Base-by-base conservation (phyloP, 2,329 filamentous ascomycete species). In the Alternaria brassicae region DNA sequence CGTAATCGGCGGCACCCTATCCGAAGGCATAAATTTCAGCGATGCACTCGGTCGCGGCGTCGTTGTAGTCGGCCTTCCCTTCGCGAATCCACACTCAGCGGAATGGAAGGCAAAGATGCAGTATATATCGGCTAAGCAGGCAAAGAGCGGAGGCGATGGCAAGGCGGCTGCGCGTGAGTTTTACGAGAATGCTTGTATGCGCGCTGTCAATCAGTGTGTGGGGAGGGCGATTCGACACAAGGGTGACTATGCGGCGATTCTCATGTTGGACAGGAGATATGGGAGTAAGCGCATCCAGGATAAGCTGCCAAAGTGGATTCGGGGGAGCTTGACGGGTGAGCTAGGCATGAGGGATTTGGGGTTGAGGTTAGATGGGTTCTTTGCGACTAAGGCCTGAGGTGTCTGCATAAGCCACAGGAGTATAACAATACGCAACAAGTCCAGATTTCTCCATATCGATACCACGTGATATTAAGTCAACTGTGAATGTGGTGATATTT, bases 21-120 rank as follows among this genome's bases (percentile, higher is more conserved):
- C 92, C 58, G 95, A 99, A 79, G 95, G 95, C 65, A 99, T 99
- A 81, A 99, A 99, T 79, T 99, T 99, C 80, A 94, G 92, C 0
- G 93, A 99, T 79, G 84, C 85, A 3, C 87, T 99, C 0, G 95
- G 95, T 1, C 89, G 95, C 25, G 94, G 91, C 53, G 93, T 99
- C 8, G 82, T 96, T 13, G 90, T 98, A n/a, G 87, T 98, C 13
- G 95, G 95, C 0, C 81, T 99, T 4, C 95, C 95, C 0, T 99
- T 96, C 68, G 93, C 95, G 0, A 99, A 98, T 69, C 88, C 93
- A 53, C 87, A 91, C 67, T 92, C 91, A 9, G 89, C 93, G 1
- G 92, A 97, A 71, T 98, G 94, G 94, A 93, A 92, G 76, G 92
- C 94, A 0, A 94, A 94, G 76, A 88, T 95, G 73, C 88, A 92